Conservation (phyloP, 2,329 filamentous ascomycete genomes). For the Cercospora beticola region DNA sequence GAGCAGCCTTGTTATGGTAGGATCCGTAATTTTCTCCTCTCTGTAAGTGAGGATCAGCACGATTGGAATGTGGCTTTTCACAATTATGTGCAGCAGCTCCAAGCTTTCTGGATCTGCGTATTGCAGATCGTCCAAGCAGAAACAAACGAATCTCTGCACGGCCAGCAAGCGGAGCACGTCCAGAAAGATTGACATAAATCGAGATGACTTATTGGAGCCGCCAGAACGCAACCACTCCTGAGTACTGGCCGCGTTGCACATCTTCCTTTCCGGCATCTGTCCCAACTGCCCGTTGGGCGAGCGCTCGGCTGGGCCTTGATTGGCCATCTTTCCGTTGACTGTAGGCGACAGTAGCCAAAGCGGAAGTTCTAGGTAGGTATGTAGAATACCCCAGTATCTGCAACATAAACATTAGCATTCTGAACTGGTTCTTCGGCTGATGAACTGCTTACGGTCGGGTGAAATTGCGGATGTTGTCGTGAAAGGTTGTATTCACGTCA, state of each 20-base stretch:
- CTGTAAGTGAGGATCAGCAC: conserved; percentile 71
- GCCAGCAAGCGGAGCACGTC: conserved; percentile 82
- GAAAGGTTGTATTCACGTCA: conserved; percentile 61
- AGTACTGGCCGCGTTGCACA: conserved; percentile 39
- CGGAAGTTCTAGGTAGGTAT: conserved; percentile 59
- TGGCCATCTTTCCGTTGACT: conserved; percentile 26
- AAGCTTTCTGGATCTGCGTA: conserved; percentile 86
- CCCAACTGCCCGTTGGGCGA: conserved; percentile 17
- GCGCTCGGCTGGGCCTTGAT: conserved; percentile 3
- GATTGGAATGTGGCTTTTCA: conserved; percentile 75
- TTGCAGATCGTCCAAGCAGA: conserved; percentile 85
- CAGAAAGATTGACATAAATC: conserved; percentile 82
- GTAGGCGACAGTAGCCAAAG: conserved; percentile 59
- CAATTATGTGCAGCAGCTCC: conserved; percentile 78
- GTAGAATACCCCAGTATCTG: conserved; percentile 55
- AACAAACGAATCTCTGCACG: conserved; percentile 80
- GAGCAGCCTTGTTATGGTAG: conserved; percentile 41
- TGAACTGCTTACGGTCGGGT: conserved; percentile 46
- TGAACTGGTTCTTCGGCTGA: background rate
- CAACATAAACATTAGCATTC: background rate
- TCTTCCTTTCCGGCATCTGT: conserved; percentile 25
- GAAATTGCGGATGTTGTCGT: conserved; percentile 56
- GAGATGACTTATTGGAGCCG: conserved; percentile 56
- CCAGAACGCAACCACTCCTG: conserved; percentile 49
- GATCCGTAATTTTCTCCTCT: conserved; percentile 42